A percentile compares a stretch with the other conserved stretches of the same genome.
These are phyloP conservation scores for Balamuthia mandrillaris DNA, from an alignment of 208 protist species.

Conservation along the genomic window DNA sequence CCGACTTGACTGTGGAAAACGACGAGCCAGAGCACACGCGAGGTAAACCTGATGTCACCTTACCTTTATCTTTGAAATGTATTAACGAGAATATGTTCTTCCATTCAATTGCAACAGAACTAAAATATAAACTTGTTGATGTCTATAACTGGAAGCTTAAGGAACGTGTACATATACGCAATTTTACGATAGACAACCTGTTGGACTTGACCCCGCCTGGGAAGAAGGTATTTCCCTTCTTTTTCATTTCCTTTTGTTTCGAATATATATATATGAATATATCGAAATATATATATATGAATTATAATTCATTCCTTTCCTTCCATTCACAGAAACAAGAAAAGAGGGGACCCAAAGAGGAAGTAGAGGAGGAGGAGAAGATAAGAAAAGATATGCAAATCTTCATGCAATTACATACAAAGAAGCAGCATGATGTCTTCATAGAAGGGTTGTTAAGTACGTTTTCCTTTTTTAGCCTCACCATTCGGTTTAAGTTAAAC, in stretches of 20 bases:
- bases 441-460: too few species aligned
- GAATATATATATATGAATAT: not conserved
- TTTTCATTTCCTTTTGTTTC: too few species aligned
- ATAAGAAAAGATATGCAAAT: not conserved
- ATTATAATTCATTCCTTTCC: not conserved
- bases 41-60: too few species aligned
- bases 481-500: not conserved
- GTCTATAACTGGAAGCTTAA: slow-evolving; percentile 14
- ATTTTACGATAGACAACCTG: not conserved
- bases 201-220: not conserved
- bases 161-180: not conserved
- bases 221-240: slow-evolving; percentile 9
- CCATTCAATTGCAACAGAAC: not conserved
- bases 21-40: not conserved
- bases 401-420: not conserved
- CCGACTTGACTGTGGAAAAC: not conserved
- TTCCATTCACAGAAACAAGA: not conserved
- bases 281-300: not conserved
- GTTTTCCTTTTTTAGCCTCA: too few species aligned
- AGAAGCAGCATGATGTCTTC: too few species aligned
- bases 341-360: not conserved
- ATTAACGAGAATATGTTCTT: too few species aligned
- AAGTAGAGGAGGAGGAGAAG: not conserved
- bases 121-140: not conserved
- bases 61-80: not conserved